Percentiles rank a stretch among this genome's conserved stretches.
These are phyloP conservation scores for Chloranthus sessilifolius DNA, from an alignment of 164 flowering plant species.

Conservation along the genomic window DNA sequence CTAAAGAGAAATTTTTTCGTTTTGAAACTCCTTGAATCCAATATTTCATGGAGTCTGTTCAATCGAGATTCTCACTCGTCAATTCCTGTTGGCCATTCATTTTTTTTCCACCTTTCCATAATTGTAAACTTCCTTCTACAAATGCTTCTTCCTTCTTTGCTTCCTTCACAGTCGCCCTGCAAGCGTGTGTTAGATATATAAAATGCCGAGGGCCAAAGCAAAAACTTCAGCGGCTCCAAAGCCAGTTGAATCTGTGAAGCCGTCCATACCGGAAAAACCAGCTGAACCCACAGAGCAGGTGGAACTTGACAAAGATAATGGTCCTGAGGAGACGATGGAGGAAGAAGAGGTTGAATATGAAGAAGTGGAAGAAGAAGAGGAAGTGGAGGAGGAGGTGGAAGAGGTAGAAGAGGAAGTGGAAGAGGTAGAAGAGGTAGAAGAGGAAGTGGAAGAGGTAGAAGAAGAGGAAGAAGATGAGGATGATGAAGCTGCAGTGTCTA, in stretches of 20 bases:
- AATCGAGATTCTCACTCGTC: conserved; percentile 45
- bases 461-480: conserved; percentile 28
- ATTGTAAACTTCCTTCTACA: conserved; percentile 50
- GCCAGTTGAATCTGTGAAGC: conserved; percentile 34
- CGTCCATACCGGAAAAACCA: no score
- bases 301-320: conserved; percentile 48
- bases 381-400: conserved; percentile 44
- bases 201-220: conserved; percentile 58
- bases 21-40: conserved; percentile 38
- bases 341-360: conserved; percentile 71
- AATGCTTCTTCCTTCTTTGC: conserved; percentile 66
- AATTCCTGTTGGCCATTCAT: conserved; percentile 65
- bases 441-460: conserved; percentile 15
- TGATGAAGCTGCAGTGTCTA: conserved; percentile 4
- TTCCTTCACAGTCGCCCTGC: conserved; percentile 58
- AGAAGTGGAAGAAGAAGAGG: conserved; percentile 60
- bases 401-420: conserved; percentile 9
- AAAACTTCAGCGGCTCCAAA: conserved; percentile 28
- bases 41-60: conserved; percentile 45
- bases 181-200: conserved; percentile 44
- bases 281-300: conserved; percentile 48
- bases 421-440: conserved; percentile 25
- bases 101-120: conserved; percentile 58
- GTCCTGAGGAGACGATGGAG: conserved; percentile 30
- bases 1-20: conserved; percentile 33